These are phyloP conservation scores for Kalmanozyma brasiliensis DNA, from an alignment of 1,284 basidiomycete species.

Conservation along the genomic window DNA sequence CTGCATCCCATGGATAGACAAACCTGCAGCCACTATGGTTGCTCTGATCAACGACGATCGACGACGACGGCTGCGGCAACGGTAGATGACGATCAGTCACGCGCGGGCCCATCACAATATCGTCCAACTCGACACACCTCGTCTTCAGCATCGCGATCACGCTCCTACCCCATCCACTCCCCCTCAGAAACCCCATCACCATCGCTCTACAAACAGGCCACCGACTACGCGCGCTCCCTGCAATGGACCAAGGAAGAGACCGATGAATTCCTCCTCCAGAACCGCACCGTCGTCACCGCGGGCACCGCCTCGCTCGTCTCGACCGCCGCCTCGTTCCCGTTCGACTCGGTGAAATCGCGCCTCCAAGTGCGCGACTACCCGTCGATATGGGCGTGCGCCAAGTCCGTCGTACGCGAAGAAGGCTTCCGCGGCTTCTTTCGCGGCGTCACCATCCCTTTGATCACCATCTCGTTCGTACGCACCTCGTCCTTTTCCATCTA, in stretches of 20 bases:
- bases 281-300: constrained; percentile 64
- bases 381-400: constrained; percentile 61
- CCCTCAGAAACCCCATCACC: neutral
- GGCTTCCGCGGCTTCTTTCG: constrained; percentile 91
- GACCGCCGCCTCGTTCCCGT: constrained; percentile 64
- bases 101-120: constrained; percentile 37
- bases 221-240: constrained; percentile 20
- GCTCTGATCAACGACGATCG: constrained; percentile 5
- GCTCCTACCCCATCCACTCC: constrained; percentile 15
- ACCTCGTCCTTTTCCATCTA: constrained; percentile 92
- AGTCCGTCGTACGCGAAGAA: constrained; percentile 79
- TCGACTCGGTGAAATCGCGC: constrained; percentile 64
- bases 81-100: neutral
- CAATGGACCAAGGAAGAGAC: constrained; percentile 45
- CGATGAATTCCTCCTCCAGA: constrained; percentile 45
- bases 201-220: constrained; percentile 21
- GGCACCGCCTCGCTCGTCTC: constrained; percentile 66
- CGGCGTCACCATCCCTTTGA: constrained; percentile 82
- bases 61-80: neutral
- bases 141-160: neutral
- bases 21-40: constrained; percentile 42
- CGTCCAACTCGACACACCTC: neutral
- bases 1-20: constrained; percentile 11
- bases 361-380: constrained; percentile 66
- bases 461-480: constrained; percentile 97